Evolutionary conservation across 306 rosid species (phyloP).

Genomic region (Oemleria cerasiformis): DNA sequence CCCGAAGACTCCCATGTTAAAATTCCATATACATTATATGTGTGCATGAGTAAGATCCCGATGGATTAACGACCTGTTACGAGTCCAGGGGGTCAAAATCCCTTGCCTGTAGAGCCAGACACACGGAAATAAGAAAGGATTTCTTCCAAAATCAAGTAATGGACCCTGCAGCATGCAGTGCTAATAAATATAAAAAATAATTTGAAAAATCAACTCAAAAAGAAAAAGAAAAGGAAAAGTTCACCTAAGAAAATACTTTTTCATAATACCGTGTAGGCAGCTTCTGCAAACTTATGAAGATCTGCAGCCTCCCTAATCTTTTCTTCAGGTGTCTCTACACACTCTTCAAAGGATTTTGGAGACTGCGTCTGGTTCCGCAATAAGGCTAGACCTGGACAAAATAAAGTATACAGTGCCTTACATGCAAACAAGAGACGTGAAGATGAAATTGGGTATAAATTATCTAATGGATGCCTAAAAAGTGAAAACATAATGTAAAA

Average conservation of each 20-base stretch:
- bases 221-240: conserved; percentile 10
- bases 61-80: conserved; percentile 60
- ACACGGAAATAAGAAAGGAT: conserved; percentile 75
- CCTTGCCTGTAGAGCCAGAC: conserved; percentile 90
- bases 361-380: conserved; percentile 52
- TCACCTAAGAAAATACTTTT: conserved; percentile 6
- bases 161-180: conserved; percentile 70
- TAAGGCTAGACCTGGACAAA: conserved; percentile 71
- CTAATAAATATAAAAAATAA: conserved; percentile 8
- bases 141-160: conserved; percentile 87
- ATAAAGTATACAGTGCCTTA: conserved; percentile 26
- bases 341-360: conserved; percentile 41
- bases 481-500: not conserved
- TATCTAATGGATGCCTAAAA: not conserved
- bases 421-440: not conserved
- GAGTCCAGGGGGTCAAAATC: conserved; percentile 77
- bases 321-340: conserved; percentile 49
- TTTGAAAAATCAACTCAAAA: not conserved
- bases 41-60: conserved; percentile 33
- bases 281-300: conserved; percentile 92
- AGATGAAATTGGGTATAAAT: conserved; percentile 2
- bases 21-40: conserved; percentile 4
- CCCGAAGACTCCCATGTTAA: no score
- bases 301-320: conserved; percentile 68
- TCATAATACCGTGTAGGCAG: conserved; percentile 79